Conservation (phyloP, 83 land plant genomes). For the Diphasiastrum complanatum region DNA sequence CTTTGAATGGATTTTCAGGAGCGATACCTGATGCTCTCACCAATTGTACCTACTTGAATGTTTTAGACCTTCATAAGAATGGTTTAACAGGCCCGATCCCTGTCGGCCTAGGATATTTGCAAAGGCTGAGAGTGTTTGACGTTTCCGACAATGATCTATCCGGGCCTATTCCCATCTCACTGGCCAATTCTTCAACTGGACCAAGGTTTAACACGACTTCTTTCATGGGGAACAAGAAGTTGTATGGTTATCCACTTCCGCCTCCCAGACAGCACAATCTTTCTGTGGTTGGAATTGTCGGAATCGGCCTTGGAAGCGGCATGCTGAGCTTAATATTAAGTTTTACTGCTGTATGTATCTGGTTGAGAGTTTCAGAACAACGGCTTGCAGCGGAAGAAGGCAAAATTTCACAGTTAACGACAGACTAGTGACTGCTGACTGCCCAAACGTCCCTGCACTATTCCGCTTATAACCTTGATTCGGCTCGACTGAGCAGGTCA, state of each 20-base stretch:
- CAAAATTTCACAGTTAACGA: conserved; percentile 12
- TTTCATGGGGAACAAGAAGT: conserved; percentile 8
- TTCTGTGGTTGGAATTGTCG: conserved; percentile 2
- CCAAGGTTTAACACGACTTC: background rate
- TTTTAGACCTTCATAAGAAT: conserved; percentile 5
- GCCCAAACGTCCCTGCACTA: too few relatives aligned
- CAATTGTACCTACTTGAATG: conserved; percentile 7
- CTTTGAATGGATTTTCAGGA: background rate
- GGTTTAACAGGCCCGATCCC: conserved; percentile 6
- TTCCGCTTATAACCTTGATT: too few relatives aligned
- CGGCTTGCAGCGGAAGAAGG: too few relatives aligned
- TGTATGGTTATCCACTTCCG: conserved; percentile 9
- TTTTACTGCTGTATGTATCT: too few relatives aligned
- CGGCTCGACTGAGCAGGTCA: too few relatives aligned
- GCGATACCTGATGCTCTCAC: conserved; percentile 2
- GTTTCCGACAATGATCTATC: conserved; percentile 13
- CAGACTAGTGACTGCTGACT: too few relatives aligned
- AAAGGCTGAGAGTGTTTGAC: conserved; percentile 1
- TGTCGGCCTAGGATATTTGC: background rate
- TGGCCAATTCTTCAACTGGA: conserved; percentile 5
- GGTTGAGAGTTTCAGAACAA: too few relatives aligned
- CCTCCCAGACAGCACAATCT: background rate
- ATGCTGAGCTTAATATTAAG: conserved; percentile 12
- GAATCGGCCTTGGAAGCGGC: conserved; percentile 14
- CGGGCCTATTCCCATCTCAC: background rate